Evolutionary conservation across 163 green algal species (phyloP).

Genomic region (Chlamydomonas reinhardtii): DNA sequence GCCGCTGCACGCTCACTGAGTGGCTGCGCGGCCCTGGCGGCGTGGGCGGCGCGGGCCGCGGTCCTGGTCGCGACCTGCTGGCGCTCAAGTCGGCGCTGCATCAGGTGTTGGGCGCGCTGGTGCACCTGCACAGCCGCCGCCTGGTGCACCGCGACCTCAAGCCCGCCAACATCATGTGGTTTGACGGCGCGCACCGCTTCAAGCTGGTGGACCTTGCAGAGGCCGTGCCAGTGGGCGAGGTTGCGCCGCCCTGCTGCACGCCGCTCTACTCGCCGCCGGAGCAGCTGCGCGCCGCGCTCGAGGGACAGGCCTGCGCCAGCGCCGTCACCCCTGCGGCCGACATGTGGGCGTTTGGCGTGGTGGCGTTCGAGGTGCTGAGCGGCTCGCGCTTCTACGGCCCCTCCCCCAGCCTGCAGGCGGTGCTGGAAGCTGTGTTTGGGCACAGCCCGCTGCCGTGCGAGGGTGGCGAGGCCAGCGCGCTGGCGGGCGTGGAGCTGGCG

Average conservation of each 20-base stretch:
- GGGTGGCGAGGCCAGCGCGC: slow-evolving; percentile 3
- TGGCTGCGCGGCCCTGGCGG: slow-evolving; percentile 38
- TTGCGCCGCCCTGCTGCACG: slow-evolving; percentile 38
- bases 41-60: not conserved
- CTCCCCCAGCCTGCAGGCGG: not conserved
- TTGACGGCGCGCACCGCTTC: slow-evolving; percentile 40
- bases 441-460: slow-evolving; percentile 32
- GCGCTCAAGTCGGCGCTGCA: slow-evolving; percentile 31
- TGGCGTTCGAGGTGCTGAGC: slow-evolving; percentile 35
- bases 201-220: slow-evolving; percentile 46
- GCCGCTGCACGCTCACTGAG: slow-evolving; percentile 35
- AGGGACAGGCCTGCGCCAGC: not conserved
- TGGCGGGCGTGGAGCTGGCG: slow-evolving; percentile 20
- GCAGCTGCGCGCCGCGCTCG: slow-evolving; percentile 34
- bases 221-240: not conserved
- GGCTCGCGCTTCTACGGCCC: slow-evolving; percentile 27
- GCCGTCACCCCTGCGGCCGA: slow-evolving; percentile 29
- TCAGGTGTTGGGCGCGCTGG: slow-evolving; percentile 37
- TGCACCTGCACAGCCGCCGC: slow-evolving; percentile 25
- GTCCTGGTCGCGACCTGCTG: slow-evolving; percentile 8
- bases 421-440: slow-evolving; percentile 42
- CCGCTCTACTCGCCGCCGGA: slow-evolving; percentile 42
- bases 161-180: slow-evolving; percentile 52
- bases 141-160: slow-evolving; percentile 43
- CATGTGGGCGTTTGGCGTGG: slow-evolving; percentile 48